Percentiles rank a stretch among this genome's conserved stretches.
Evolutionary conservation across 2,329 filamentous ascomycete species (phyloP).

Genomic region (Apiospora arundinis): DNA sequence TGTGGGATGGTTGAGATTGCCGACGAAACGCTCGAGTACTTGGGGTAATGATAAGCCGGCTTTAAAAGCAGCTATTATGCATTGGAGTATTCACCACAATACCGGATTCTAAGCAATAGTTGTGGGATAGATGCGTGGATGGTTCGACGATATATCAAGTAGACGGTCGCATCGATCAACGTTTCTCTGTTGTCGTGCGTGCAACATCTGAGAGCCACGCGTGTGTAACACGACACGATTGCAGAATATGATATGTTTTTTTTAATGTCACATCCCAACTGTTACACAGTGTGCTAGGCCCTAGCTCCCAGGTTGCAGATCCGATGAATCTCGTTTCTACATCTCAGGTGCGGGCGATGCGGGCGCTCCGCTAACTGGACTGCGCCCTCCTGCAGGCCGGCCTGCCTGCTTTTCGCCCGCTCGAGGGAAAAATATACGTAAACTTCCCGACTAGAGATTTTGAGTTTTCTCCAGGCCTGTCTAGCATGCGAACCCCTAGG

Average conservation of each 20-base stretch:
- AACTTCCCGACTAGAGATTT: background rate
- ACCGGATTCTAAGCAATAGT: no score
- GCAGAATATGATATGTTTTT: background rate
- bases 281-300: background rate
- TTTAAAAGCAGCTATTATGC: no score
- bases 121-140: no score
- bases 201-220: background rate
- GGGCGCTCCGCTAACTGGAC: background rate
- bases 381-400: no score
- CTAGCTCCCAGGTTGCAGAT: background rate
- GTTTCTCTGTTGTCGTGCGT: background rate
- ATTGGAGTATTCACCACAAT: no score
- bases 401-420: no score
- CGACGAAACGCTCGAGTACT: background rate
- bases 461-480: background rate
- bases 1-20: background rate
- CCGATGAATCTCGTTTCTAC: background rate
- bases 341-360: background rate
- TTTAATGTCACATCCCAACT: background rate
- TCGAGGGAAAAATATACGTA: no score
- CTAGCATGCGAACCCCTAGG: background rate
- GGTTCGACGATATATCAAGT: background rate
- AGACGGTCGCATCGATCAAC: background rate
- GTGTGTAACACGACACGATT: conserved; percentile 7
- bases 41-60: no score